phyloP scores from a whole-genome alignment of 495 filamentous ascomycete species.

The Trichodelitschia bisporula region DNA sequence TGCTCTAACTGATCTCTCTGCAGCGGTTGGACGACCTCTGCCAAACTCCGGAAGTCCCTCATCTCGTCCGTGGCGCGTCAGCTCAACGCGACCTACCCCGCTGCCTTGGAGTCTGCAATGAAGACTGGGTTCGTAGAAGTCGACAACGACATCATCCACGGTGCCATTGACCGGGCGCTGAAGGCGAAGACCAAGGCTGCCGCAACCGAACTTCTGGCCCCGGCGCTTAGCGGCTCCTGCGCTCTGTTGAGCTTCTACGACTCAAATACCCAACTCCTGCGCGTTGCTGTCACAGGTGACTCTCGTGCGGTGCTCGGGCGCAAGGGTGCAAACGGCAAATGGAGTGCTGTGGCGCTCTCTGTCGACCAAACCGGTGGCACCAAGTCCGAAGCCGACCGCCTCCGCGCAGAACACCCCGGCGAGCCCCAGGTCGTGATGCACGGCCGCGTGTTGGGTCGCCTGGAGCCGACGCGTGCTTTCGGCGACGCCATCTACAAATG shows the following conservation, averaged over 20 bases:
- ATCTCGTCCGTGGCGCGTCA: slow-evolving; percentile 85
- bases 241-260: slow-evolving; percentile 95
- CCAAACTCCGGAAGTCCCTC: slow-evolving; percentile 76
- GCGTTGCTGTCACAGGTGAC: slow-evolving; percentile 86
- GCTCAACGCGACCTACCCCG: slow-evolving; percentile 59
- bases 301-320: slow-evolving; percentile 82
- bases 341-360: slow-evolving; percentile 72
- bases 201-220: slow-evolving; percentile 76
- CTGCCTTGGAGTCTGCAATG: slow-evolving; percentile 57
- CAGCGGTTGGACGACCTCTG: slow-evolving; percentile 93
- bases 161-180: slow-evolving; percentile 66
- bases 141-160: slow-evolving; percentile 81
- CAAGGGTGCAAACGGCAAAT: slow-evolving; percentile 54
- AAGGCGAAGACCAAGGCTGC: slow-evolving; percentile 65
- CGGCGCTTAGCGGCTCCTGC: slow-evolving; percentile 85
- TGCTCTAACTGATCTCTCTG: slow-evolving; percentile 1
- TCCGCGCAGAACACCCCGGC: slow-evolving; percentile 66
- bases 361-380: slow-evolving; percentile 84
- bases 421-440: slow-evolving; percentile 66
- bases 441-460: slow-evolving; percentile 70
- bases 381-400: slow-evolving; percentile 51
- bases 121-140: slow-evolving; percentile 73
- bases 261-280: slow-evolving; percentile 51
- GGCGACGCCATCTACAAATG: slow-evolving; percentile 96
- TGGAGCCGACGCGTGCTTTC: slow-evolving; percentile 85